Evolutionary conservation across 352 stramenopile genomes (phyloP), one percentile per base, ranked within the genome.

Genomic region (Blastocystis sp.): DNA sequence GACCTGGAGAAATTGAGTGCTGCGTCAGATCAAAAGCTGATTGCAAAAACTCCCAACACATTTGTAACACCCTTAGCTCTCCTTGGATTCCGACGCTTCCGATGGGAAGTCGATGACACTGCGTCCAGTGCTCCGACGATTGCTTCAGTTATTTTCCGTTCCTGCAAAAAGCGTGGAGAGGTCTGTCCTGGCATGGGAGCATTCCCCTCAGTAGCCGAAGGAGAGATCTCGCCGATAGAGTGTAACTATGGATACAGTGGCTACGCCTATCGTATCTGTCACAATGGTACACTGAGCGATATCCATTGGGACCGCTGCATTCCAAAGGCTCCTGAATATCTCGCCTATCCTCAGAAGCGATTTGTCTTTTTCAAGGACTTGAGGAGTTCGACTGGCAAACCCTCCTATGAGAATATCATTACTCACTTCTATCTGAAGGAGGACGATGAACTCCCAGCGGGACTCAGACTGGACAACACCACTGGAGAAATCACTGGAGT

Each of bases 211-310:
- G 73, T 85, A 13, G 47, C 20, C 9, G 50, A 85, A 39, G 73
- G 50, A 20, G 43, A 85, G 50, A 13, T 85, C 9, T 68, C 50
- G 39, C 73, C 73, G 13, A 37, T 30, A 20, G 13, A 45, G 8
- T 85, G 73, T 45, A 30, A 50, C 16, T 8, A 50, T 6, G 73
- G 50, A n/a, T 66, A 47, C 56, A 47, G n/a, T 18, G 73, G 73
- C 11, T 85, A 85, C 41, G 45, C 73, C 37, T 85, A 85, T 43
- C 73, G 73, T 13, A 2, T 66, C n/a, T 85, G 73, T 45, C 30
- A 20, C 2, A 47, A 85, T 43, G 73, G 73, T n/a, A 24, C 20
- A n/a, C 50, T 85, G 20, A 26, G 47, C 54, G 73, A 85, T 3
- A 37, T 85, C 16, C n/a, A 69, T 9, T 5, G 9, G 45, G 73